phyloP scores from a whole-genome alignment of 2,329 filamentous ascomycete genomes.

The Lasiodiplodia sp. region DNA sequence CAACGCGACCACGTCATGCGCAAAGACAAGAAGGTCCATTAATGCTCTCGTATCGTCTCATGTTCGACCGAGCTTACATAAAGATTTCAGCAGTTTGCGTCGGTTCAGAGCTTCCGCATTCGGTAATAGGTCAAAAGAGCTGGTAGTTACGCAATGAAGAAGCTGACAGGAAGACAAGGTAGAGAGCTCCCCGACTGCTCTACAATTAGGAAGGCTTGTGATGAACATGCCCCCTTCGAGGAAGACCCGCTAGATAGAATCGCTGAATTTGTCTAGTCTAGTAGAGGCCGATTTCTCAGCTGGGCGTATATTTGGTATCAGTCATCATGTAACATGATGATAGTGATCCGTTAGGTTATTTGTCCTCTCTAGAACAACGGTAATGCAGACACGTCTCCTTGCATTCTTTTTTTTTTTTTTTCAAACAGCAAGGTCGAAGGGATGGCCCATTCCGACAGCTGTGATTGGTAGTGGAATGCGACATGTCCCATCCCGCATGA shows the following conservation, averaged over 20 bases:
- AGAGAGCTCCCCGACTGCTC: background rate
- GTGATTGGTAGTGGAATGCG: slow-evolving; percentile 67
- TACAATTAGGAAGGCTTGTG: slow-evolving; percentile 38
- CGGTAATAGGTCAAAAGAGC: background rate
- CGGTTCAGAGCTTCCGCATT: background rate
- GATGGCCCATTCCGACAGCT: slow-evolving; percentile 71
- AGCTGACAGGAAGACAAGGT: background rate
- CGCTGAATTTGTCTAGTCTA: too few relatives aligned
- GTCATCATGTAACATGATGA: too few relatives aligned
- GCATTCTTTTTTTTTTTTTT: slow-evolving; percentile 62
- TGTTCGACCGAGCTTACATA: background rate
- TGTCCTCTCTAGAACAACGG: slow-evolving; percentile 37
- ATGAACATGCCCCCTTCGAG: slow-evolving; percentile 34
- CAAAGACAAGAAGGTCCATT: background rate
- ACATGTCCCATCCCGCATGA: slow-evolving; percentile 57
- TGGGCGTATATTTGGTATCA: too few relatives aligned
- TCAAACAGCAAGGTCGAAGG: slow-evolving; percentile 60
- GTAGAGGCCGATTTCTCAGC: too few relatives aligned
- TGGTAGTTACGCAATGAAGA: background rate
- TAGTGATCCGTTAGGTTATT: slow-evolving; percentile 23
- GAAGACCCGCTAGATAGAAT: too few relatives aligned
- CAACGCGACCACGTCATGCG: background rate
- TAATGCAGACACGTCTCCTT: slow-evolving; percentile 63
- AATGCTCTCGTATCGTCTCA: too few relatives aligned
- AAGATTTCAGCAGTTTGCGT: background rate